Evolutionary conservation across 2,329 filamentous ascomycete genomes (phyloP), one percentile per base, ranked within the genome.

Genomic region (Phyllosticta citribraziliensis): DNA sequence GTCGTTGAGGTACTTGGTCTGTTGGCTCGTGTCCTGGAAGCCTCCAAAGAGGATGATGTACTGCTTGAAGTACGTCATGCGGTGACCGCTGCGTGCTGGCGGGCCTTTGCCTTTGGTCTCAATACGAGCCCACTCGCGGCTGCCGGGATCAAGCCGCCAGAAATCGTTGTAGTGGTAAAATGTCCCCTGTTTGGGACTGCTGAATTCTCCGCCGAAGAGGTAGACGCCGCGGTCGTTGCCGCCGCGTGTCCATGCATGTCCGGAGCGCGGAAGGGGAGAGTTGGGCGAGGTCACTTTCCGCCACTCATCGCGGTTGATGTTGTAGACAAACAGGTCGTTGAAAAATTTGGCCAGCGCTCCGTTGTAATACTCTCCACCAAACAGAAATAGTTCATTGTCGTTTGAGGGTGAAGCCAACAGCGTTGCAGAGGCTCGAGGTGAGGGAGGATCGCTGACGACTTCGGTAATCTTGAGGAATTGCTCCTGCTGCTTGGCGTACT

Each of bases 161-260:
- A 99, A 97, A 76, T 97, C 94, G 70, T 96, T 96, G 78, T 99
- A 99, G 75, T 99, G 94, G 74, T 99, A 97, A 70, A 99, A 99
- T 0, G 93, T 97, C 3, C 94, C 94, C 75, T 97, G 94, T 72
- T 97, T 97, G 2, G 94, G 94, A 27, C 88, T 93, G 62, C 89
- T 95, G 74, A 99, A 99, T 75, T 99, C 94, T 64, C 93, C 94
- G 65, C 94, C 94, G 70, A 97, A 97, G 17, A 99, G 78, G 73
- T 96, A 99, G 58, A 97, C 84, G 35, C 88, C 86, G 64, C 88
- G 88, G 17, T 87, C 84, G 74, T 97, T 96, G 55, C 88, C 89
- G 62, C 89, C 91, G 62, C 91, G 84, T 69, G 90, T 95, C 91
- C 92, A 97, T 17, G 94, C 93, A 80, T 97, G 94, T 2, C 94